Evolutionary conservation across 2,329 filamentous ascomycete species (phyloP), one percentile per base, ranked within the genome.

Genomic region (Cercospora zeina): DNA sequence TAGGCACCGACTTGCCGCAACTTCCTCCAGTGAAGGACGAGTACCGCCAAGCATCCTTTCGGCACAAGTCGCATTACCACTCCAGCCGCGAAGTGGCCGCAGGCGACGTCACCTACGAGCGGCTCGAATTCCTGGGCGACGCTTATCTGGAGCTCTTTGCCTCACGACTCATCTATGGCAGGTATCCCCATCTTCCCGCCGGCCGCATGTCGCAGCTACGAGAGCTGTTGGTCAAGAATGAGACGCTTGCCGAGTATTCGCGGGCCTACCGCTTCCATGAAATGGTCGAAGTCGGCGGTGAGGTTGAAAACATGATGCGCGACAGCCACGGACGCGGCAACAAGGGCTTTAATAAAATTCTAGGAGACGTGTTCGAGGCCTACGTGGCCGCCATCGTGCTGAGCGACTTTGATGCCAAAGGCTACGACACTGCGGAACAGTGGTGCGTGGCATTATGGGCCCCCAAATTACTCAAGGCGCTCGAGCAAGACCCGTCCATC

Each of bases 291-390:
- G 78, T 88, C 83, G 72, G 70, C 4, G 24, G 39, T 1, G 64
- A 69, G 14, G 50, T 65, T 36, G 55, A 62, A 9, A 57, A 45
- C 16, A 61, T 62, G 59, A 53, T 58, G 24, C 45, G 36, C 19
- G 71, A 72, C 13, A 33, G 69, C 63, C 21, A 75, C 14, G 64
- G 69, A 59, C 69, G 55, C 60, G 11, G 81, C 27, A 80, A 82
- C 72, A 87, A 83, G 73, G 83, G 82, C 45, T 81, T 84, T 63
- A 83, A 79, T 13, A 97, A 97, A 75, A 86, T 91, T 9, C 81
- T 89, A 60, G 93, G 88, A 8, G 93, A 97, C 72, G 83, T 97
- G 16, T 96, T 97, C 70, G 93, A 97, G 74, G 89, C 93, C 0
- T 97, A 96, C 69, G 85, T 96, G 14, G 93, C 89, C 8, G 93